Base-by-base conservation (phyloP, 176 grass and related monocot genomes). In the Phyllostachys edulis region DNA sequence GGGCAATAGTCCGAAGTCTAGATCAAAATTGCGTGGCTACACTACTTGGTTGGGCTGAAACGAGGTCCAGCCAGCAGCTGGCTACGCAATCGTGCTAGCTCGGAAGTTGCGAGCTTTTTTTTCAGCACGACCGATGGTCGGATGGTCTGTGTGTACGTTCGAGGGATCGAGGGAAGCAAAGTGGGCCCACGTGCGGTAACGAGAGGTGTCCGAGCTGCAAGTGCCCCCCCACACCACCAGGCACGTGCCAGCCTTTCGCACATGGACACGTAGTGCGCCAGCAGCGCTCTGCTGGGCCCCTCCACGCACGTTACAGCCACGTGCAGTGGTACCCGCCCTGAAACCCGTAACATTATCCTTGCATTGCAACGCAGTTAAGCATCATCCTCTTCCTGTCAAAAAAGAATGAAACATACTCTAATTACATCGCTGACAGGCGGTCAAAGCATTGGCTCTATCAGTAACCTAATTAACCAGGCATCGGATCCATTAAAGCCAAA, bases 241-340 rank as follows among this genome's bases (percentile, higher is more conserved):
- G 64, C 78, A 90, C 88, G 78, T 82, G 55, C 69, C 71, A 70
- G 77, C 71, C 77, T 89, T 81, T 85, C 24, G 64, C 63, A 85
- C 70, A 75, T 76, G 82, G 41, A 71, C 77, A 71, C 71, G 71
- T 26, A 36, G 34, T 60, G 0, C 16, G 4, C 37, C 80, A 78
- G 46, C 67, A 65, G 40, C 69, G 71, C 71, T 57, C 55, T 7
- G 55, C 3, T 9, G 20, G 55, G 17, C 51, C 7, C 17, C 51
- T 23, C 51, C 1, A 4, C 21, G 63, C 88, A 85, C 83, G 88
- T 90, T 85, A 46, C 88, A 32, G 44, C 64, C 83, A 86, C 88
- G 88, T 90, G 88, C 83, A 21, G 18, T 16, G 70, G 67, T 73
- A 7, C 76, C 66, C 55, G 0, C 4, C 14, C 49, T 50, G 49